Conservation (phyloP, 129 eudicot species). For the Solidago caesia region DNA sequence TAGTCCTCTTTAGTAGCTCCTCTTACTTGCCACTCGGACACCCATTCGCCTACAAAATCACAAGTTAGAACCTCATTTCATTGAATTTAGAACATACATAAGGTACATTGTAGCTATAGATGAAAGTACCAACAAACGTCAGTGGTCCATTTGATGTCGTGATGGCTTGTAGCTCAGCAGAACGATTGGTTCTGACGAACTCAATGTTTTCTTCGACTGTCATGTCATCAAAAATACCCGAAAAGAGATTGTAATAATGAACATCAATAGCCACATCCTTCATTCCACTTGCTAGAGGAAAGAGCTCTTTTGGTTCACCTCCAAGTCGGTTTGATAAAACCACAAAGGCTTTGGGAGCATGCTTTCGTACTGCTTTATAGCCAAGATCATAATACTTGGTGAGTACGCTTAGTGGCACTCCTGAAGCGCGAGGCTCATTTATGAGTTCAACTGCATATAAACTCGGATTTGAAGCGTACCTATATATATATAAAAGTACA, state of each 20-base stretch:
- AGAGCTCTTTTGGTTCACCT: slow-evolving; percentile 49
- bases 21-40: slow-evolving; percentile 47
- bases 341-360: slow-evolving; percentile 48
- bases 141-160: slow-evolving; percentile 53
- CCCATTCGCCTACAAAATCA: slow-evolving; percentile 66
- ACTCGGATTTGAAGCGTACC: slow-evolving; percentile 54
- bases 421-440: slow-evolving; percentile 66
- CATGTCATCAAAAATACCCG: slow-evolving; percentile 27
- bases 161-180: slow-evolving; percentile 38
- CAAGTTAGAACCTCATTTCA: background rate
- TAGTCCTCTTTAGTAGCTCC: slow-evolving; percentile 43
- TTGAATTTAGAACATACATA: background rate
- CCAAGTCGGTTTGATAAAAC: slow-evolving; percentile 56
- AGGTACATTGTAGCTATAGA: too few species aligned
- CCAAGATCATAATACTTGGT: slow-evolving; percentile 50
- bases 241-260: slow-evolving; percentile 64
- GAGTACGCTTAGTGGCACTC: slow-evolving; percentile 39
- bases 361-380: slow-evolving; percentile 56
- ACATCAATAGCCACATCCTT: slow-evolving; percentile 50
- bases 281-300: slow-evolving; percentile 53
- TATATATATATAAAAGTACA: slow-evolving; percentile 17
- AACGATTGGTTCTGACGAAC: slow-evolving; percentile 35
- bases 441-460: slow-evolving; percentile 59
- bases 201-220: slow-evolving; percentile 51
- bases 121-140: slow-evolving; percentile 55